phyloP scores from a whole-genome alignment of 257 asterid species.

The Plantago elongata region DNA sequence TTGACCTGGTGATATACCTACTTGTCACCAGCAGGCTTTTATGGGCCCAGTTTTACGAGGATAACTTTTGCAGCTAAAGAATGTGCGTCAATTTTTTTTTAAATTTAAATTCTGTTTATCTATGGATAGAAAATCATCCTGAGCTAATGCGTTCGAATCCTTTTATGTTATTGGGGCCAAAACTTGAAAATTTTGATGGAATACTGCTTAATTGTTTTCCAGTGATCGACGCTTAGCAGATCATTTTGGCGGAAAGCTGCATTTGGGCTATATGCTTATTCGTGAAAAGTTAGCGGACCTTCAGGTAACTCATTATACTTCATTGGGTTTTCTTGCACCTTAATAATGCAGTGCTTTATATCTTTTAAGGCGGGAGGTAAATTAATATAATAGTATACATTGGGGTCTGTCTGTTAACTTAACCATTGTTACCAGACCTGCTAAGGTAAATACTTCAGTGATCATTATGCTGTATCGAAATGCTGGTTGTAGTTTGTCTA shows the following conservation, averaged over 20 bases:
- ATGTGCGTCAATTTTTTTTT: slow-evolving; percentile 62
- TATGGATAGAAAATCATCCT: slow-evolving; percentile 33
- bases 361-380: background rate
- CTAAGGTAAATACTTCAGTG: slow-evolving; percentile 1
- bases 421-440: background rate
- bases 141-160: slow-evolving; percentile 23
- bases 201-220: slow-evolving; percentile 38
- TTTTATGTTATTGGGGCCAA: slow-evolving; percentile 6
- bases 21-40: slow-evolving; percentile 68
- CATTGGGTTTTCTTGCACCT: background rate
- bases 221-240: slow-evolving; percentile 99
- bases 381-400: background rate
- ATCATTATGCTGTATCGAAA: background rate
- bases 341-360: background rate
- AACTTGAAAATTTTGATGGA: slow-evolving; percentile 19
- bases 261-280: slow-evolving; percentile 90
- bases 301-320: slow-evolving; percentile 48
- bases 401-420: slow-evolving; percentile 4
- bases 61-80: slow-evolving; percentile 70
- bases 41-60: slow-evolving; percentile 71
- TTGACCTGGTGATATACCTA: slow-evolving; percentile 65
- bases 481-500: slow-evolving; percentile 11
- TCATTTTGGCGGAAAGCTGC: slow-evolving; percentile 99
- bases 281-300: slow-evolving; percentile 96
- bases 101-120: slow-evolving; percentile 52